A percentile compares a stretch with the other conserved stretches of the same genome.
Evolutionary conservation across 2,329 filamentous ascomycete species (phyloP).

Genomic region (Penicillium griseofulvum): DNA sequence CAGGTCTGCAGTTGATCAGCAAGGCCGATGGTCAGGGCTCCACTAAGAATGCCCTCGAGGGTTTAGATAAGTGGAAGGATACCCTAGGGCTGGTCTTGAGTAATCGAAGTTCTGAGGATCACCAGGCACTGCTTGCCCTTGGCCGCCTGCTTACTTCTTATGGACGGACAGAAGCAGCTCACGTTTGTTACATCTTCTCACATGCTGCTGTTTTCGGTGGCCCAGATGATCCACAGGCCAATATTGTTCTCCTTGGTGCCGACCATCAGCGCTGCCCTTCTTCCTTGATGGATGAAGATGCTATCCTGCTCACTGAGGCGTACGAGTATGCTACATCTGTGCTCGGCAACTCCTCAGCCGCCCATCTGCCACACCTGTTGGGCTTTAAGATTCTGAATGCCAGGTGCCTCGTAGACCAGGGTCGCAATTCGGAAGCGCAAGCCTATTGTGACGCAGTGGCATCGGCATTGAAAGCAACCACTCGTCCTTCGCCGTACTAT

Average conservation of each 20-base stretch:
- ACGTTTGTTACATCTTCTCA: conserved; percentile 90
- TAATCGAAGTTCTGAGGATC: conserved; percentile 80
- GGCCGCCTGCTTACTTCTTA: conserved; percentile 82
- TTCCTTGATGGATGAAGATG: conserved; percentile 75
- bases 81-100: conserved; percentile 81
- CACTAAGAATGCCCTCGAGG: conserved; percentile 72
- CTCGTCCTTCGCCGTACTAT: conserved; percentile 82
- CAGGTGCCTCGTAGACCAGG: conserved; percentile 76
- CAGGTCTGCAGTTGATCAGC: conserved; percentile 86
- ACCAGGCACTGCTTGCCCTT: conserved; percentile 72
- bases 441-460: conserved; percentile 87
- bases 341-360: conserved; percentile 55
- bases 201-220: conserved; percentile 73
- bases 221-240: conserved; percentile 72
- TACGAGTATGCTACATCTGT: conserved; percentile 88
- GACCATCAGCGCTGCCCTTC: conserved; percentile 72
- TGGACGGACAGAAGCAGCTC: conserved; percentile 83
- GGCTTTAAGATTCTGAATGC: conserved; percentile 92
- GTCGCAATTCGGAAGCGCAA: conserved; percentile 76
- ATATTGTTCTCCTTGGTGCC: conserved; percentile 80
- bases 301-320: conserved; percentile 90
- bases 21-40: conserved; percentile 61
- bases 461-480: conserved; percentile 72
- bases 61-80: conserved; percentile 91
- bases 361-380: conserved; percentile 75